Base-by-base conservation (phyloP, 2,329 filamentous ascomycete species). In the Cladophialophora bantiana region DNA sequence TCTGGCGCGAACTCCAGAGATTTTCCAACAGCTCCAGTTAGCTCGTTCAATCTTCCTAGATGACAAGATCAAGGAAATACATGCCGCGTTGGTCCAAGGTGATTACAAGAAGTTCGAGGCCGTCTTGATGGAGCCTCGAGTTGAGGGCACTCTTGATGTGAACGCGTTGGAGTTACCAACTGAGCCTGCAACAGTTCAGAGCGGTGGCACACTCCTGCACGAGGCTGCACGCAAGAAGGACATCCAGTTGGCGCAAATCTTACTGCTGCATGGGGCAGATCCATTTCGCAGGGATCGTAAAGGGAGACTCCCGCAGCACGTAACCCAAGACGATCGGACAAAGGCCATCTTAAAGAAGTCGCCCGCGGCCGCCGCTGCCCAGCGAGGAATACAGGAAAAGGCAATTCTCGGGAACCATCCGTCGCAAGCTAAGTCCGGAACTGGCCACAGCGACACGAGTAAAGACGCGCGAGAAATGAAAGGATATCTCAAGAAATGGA, bases 401-500 rank as follows among this genome's bases (percentile, higher is more conserved):
- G 95, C 94, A 0, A 96, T 99, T 3, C 85, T 99, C 15, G 94
- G 93, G 1, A 92, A 91, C 67, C 90, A 77, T 68, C 84, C 84
- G 5, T 80, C 82, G 2, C 68, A 70, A 18, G 35, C 61, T 31
- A 62, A 67, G 12, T 80, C 83, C 7, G 77, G 83, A 13, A 82
- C 86, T 32, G 79, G 81, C 1, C 83, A 88, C 15, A 78, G 78
- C 57, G 82, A 83, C 15, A 78, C 87, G 66, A 91, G 90, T 32
- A 93, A 94, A 72, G 95, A 99, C 75, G 91, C 92, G 18, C 87
- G 94, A 56, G 94, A 98, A 79, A 98, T 99, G 92, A 97, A 96
- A 81, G 95, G 95, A 6, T 99, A 98, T 77, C 83, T 99, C 64
- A 98, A 97, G 81, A 99, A 99, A 78, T 99, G 95, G 95, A 99